These are phyloP conservation scores for Xylaria sp. DNA, from an alignment of 2,329 filamentous ascomycete genomes.

Conservation along the genomic window DNA sequence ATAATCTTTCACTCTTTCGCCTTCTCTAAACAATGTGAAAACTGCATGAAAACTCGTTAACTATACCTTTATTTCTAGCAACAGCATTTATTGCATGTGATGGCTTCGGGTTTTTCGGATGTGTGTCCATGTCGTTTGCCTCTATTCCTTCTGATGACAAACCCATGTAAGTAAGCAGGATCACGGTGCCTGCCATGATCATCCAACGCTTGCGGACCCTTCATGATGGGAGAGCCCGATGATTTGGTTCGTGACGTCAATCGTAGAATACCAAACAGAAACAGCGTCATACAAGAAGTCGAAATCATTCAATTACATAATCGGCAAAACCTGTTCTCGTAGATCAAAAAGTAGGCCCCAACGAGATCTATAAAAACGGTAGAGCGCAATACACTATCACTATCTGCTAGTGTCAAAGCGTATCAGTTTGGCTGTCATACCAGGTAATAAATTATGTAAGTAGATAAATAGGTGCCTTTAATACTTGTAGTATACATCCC, in stretches of 20 bases:
- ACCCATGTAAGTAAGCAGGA: conserved; percentile 6
- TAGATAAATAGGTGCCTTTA: background rate
- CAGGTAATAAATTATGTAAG: background rate
- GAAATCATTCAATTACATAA: background rate
- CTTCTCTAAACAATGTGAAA: background rate
- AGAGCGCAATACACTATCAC: background rate
- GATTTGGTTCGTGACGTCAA: conserved; percentile 9
- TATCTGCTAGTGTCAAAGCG: background rate
- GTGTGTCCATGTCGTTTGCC: background rate
- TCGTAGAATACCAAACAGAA: background rate
- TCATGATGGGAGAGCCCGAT: conserved; percentile 6
- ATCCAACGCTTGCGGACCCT: background rate
- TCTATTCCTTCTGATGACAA: background rate
- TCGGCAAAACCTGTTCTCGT: background rate
- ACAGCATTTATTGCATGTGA: background rate
- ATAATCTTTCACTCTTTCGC: background rate
- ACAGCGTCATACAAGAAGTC: background rate
- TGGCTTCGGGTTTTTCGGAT: background rate
- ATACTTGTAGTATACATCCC: background rate
- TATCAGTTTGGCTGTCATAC: background rate
- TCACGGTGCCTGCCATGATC: conserved; percentile 1
- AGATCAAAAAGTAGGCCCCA: background rate
- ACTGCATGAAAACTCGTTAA: background rate
- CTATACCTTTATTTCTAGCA: background rate
- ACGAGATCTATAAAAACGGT: conserved; percentile 3